These are phyloP conservation scores for Entomortierella chlamydospora DNA, from an alignment of 192 early-diverging fungal genomes.

Conservation along the genomic window DNA sequence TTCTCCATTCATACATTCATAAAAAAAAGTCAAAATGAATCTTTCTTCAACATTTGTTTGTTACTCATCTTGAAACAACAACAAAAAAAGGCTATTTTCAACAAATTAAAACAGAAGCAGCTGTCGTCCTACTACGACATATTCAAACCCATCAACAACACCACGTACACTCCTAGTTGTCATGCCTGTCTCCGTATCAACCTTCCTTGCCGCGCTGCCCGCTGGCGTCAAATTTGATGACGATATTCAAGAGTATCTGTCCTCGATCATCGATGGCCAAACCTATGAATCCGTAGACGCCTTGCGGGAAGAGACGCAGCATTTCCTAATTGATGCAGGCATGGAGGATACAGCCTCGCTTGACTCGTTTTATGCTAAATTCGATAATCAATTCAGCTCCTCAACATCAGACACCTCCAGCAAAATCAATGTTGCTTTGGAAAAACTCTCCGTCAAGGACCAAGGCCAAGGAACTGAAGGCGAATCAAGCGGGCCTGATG, in stretches of 20 bases:
- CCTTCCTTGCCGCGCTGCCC: conserved; percentile 45
- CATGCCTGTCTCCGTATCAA: conserved; percentile 32
- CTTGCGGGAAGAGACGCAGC: conserved; percentile 71
- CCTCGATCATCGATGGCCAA: conserved; percentile 40
- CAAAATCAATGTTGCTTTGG: conserved; percentile 14
- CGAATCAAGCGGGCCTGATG: conserved; percentile 27
- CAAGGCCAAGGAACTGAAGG: conserved; percentile 7
- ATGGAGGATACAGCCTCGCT: conserved; percentile 60
- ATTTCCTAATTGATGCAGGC: conserved; percentile 73
- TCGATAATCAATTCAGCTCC: conserved; percentile 9
- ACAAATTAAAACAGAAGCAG: background rate
- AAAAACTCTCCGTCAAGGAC: conserved; percentile 17
- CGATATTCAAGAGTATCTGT: conserved; percentile 49
- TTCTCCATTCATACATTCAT: background rate
- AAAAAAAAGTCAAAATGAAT: background rate
- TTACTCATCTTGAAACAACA: background rate
- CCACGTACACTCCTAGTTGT: background rate
- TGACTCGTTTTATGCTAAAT: conserved; percentile 56
- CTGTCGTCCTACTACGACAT: background rate
- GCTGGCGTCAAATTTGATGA: conserved; percentile 28
- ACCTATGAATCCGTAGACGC: conserved; percentile 51
- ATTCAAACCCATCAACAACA: background rate
- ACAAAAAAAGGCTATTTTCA: background rate
- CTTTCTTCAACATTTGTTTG: no score
- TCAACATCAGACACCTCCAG: conserved; percentile 3